phyloP scores from a whole-genome alignment of 2,329 filamentous ascomycete species.

The Drechmeria coniospora region DNA sequence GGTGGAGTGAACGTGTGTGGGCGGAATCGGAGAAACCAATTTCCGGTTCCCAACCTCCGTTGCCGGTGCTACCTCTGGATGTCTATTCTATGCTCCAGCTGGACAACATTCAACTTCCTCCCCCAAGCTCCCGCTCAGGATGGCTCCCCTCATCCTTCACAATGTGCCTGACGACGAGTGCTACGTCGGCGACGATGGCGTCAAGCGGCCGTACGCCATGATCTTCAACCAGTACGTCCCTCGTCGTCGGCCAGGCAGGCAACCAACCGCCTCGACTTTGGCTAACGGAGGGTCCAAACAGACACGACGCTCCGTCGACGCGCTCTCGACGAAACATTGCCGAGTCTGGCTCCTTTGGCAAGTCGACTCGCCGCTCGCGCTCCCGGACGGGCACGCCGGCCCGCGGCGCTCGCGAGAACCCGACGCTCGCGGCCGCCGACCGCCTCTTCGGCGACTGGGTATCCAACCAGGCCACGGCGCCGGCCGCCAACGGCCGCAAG shows the following conservation, averaged over 20 bases:
- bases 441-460: conserved; percentile 46
- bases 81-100: too few species aligned
- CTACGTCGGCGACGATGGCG: conserved; percentile 48
- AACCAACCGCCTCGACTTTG: too few species aligned
- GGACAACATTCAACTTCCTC: too few species aligned
- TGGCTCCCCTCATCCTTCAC: conserved; percentile 52
- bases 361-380: conserved; percentile 47
- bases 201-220: conserved; percentile 51
- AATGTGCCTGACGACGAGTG: conserved; percentile 55
- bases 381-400: conserved; percentile 44
- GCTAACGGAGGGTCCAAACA: conserved; percentile 10
- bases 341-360: conserved; percentile 50
- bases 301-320: conserved; percentile 33
- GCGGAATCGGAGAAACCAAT: too few species aligned
- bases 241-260: too few species aligned
- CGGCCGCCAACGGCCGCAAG: conserved; percentile 17
- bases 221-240: conserved; percentile 43
- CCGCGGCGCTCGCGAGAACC: conserved; percentile 37
- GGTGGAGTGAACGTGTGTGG: too few species aligned
- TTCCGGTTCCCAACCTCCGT: too few species aligned
- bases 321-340: conserved; percentile 38
- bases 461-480: conserved; percentile 24
- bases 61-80: too few species aligned
- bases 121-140: too few species aligned
- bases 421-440: conserved; percentile 45